Conservation (phyloP, 805 yeast species). For the Myxozyma melibiosi region DNA sequence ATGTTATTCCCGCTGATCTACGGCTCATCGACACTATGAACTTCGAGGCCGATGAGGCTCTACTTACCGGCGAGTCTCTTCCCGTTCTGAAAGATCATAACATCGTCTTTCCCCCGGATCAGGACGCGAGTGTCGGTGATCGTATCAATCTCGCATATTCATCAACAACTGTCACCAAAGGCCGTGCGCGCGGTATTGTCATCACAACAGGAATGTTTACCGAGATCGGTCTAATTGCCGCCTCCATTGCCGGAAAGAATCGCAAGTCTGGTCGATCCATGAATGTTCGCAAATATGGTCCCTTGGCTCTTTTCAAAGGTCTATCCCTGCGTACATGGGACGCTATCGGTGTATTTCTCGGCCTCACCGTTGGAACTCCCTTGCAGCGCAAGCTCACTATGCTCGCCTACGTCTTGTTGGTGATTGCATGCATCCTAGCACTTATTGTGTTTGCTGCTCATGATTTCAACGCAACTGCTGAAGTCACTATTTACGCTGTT, state of each 20-base stretch:
- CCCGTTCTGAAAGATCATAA: constrained; percentile 60
- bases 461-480: constrained; percentile 68
- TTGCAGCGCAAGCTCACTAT: constrained; percentile 73
- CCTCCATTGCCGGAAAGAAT: constrained; percentile 25
- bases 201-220: constrained; percentile 69
- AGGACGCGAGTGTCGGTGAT: constrained; percentile 65
- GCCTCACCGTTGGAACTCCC: constrained; percentile 80
- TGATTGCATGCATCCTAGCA: constrained; percentile 81
- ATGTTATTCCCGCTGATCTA: constrained; percentile 74
- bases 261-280: constrained; percentile 27
- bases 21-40: constrained; percentile 60
- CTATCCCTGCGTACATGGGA: constrained; percentile 53
- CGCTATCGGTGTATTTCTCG: constrained; percentile 67
- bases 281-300: constrained; percentile 28
- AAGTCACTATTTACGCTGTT: constrained; percentile 86
- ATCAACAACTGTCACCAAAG: constrained; percentile 71
- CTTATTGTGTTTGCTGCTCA: constrained; percentile 86
- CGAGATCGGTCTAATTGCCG: constrained; percentile 75
- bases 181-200: constrained; percentile 71
- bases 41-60: constrained; percentile 71
- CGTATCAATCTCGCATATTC: constrained; percentile 70
- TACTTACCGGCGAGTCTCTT: constrained; percentile 66
- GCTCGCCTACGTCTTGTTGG: constrained; percentile 71
- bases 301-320: constrained; percentile 43
- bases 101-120: constrained; percentile 45